Evolutionary conservation across 129 eudicot genomes (phyloP), one percentile per base, ranked within the genome.

Genomic region (Flaveria brownii): DNA sequence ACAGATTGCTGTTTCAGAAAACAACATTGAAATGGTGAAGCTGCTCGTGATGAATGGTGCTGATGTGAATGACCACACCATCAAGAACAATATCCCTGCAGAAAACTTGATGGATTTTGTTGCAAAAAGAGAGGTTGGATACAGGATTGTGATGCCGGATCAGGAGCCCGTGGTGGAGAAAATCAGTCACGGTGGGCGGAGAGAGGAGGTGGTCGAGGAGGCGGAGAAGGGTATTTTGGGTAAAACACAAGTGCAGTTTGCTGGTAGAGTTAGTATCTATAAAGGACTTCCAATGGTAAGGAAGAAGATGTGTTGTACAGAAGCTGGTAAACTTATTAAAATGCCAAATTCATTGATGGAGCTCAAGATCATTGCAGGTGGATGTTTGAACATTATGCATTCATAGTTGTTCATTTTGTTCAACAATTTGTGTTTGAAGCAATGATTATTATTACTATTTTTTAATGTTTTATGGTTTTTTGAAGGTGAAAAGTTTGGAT

Each of bases 341-440:
- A 17, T 93, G 85, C 97, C 98, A 45, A 76, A 46, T 65, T 86
- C 98, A 71, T 41, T 93, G 13, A 72, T 43, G 67, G 97, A 88
- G 78, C 96, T 93, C 81, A 93, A 90, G 82, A 72, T 45, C 54
- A 81, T 87, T 71, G 98, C 98, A 85, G 98, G 98, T 93, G 82
- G 46, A 33, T 46, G 10, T 55, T 59, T 46, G 52, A 57, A 69
- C 68, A 22, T 33, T 61, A 45, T 71, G 77, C 70, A 17, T 41
- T 46, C 30, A 39, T 73, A 25, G 6, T 65, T 65, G 56, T 66
- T 71, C 33, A 22, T 63, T 62, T 30, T 49, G 4, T 62, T 47
- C 30, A 60, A 79, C 0, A 64, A 26, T 16, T 9, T 49, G 12
- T 52, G 63, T 70, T 28, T 13, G 2, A 22, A 71, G 7, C 5